Evolutionary conservation across 1,284 basidiomycete species (phyloP), one percentile per base, ranked within the genome.

Genomic region (Grifola frondosa): DNA sequence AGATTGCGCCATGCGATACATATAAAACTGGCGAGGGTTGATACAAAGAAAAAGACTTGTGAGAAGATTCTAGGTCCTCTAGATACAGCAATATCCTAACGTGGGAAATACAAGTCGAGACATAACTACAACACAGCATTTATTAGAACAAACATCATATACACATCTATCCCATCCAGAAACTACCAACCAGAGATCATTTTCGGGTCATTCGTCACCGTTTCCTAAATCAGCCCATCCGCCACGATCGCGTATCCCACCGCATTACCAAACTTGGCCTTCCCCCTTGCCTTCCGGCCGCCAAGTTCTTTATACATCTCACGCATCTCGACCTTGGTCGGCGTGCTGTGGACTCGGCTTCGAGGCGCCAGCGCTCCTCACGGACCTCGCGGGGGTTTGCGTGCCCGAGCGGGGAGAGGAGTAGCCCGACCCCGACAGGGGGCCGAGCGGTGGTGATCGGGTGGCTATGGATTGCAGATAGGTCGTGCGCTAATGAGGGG

Each of bases 251-350:
- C 84, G 81, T 58, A 75, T 81, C 2, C 70, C 71, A n/a, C 75
- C 4, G 69, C 61, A 32, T 75, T 73, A 6, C 81, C 84, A 16
- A 87, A 64, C 60, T 88, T 91, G 35, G 68, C 73, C 64, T 84
- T 88, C 5, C 56, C 52, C 49, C 68, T 67, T 8, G 80, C 70
- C 68, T 94, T 95, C 50, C 91, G 76, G 9, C 91, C 91, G 15
- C 86, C 86, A 7, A 94, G 68, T 41, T 91, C 87, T 69, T 94
- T 94, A 69, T 95, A 95, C 73, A 84, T 84, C 58, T 85, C 85
- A 28, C 91, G 76, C 80, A 92, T 91, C 63, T 92, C 89, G 2
- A 80, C 46, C 66, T 92, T 94, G 28, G 78, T 77, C 29, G 86
- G 87, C 37, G 67, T 72, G 73, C 68, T 12, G 68, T 54, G 0